A percentile compares a stretch with the other conserved stretches of the same genome.
phyloP scores from a whole-genome alignment of 495 filamentous ascomycete species.

The Xanthoparmelia taractica region DNA sequence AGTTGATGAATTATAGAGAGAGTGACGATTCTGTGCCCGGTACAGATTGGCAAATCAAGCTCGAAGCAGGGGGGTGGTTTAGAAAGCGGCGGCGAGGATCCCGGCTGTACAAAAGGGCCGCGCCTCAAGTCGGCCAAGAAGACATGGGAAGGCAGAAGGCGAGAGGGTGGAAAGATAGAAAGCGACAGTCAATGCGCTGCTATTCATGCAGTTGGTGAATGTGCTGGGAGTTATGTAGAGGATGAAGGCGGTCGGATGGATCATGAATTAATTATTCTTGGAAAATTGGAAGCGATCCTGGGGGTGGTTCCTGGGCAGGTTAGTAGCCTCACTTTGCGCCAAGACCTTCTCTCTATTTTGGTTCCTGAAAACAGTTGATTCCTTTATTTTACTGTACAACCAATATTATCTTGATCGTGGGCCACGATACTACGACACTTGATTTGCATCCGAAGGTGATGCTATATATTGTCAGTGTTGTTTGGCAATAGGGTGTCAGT shows the following conservation, averaged over 20 bases:
- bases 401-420: no score
- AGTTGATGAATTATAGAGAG: neutral
- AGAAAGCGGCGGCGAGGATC: constrained; percentile 1
- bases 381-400: neutral
- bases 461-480: neutral
- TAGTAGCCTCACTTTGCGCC: neutral
- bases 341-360: neutral
- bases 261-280: constrained; percentile 3
- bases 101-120: neutral
- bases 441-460: neutral
- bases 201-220: neutral
- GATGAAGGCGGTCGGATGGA: neutral
- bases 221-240: neutral
- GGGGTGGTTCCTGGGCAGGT: neutral
- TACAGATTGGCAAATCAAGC: neutral
- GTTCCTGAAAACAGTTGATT: neutral
- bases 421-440: neutral
- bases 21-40: neutral
- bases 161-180: neutral
- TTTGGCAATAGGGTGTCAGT: neutral
- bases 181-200: neutral
- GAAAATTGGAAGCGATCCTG: neutral
- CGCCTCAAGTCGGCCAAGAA: neutral
- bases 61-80: neutral
- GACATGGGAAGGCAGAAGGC: neutral